phyloP scores from a whole-genome alignment of 768 basidiomycete genomes.

The Pleurotus giganteus region DNA sequence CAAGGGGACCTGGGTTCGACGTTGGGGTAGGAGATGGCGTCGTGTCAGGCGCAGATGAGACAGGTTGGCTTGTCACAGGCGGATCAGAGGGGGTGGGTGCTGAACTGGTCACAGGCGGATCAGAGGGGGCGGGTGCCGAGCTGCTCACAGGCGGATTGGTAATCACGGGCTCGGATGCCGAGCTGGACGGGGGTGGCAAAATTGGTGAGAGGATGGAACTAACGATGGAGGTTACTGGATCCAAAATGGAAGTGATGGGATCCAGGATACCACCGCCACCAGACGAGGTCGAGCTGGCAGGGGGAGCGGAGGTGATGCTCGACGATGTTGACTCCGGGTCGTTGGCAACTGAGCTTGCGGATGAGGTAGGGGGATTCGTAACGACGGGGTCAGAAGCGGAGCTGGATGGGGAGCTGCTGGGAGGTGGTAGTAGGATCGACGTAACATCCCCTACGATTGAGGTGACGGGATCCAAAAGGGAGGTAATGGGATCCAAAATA shows the following conservation, averaged over 20 bases:
- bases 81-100: background rate
- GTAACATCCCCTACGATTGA: background rate
- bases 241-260: conserved; percentile 5
- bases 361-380: background rate
- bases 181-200: background rate
- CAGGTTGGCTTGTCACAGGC: background rate
- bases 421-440: background rate
- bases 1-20: background rate
- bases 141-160: background rate
- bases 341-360: background rate
- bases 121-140: background rate
- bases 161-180: background rate
- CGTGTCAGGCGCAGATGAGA: too few relatives aligned
- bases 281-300: background rate
- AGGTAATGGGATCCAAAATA: conserved; percentile 10
- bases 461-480: background rate
- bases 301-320: background rate
- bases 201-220: background rate
- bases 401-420: background rate
- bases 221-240: background rate
- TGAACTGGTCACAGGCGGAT: background rate
- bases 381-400: background rate
- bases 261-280: conserved; percentile 8
- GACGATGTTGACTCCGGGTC: background rate
- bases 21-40: conserved; percentile 1